Percentiles rank a stretch among this genome's conserved stretches.
Evolutionary conservation across 495 filamentous ascomycete species (phyloP).

Genomic region (Penicillium ochrochloron): DNA sequence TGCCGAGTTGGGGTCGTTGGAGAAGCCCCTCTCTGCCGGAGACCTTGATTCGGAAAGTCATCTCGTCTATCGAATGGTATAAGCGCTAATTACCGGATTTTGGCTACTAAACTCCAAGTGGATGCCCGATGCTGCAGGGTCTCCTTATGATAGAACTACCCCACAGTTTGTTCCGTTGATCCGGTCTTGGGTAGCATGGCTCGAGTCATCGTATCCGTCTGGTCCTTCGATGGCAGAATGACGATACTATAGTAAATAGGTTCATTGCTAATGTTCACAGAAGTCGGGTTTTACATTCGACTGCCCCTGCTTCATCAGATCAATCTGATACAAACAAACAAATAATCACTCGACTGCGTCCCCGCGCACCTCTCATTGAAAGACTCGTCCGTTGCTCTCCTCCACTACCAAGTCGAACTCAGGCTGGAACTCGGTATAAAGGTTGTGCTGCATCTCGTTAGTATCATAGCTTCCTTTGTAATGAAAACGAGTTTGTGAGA

Average conservation of each 20-base stretch:
- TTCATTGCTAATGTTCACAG: not conserved
- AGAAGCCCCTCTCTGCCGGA: conserved; percentile 1
- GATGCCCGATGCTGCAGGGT: not conserved
- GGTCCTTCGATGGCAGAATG: not conserved
- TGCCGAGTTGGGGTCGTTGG: conserved; percentile 15
- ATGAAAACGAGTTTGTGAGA: not conserved
- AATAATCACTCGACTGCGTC: not conserved
- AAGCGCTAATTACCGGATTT: not conserved
- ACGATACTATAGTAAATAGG: not conserved
- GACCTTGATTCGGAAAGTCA: not conserved
- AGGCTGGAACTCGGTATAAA: conserved; percentile 52
- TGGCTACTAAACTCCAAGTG: not conserved
- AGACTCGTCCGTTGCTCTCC: conserved; percentile 47
- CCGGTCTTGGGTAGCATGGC: not conserved
- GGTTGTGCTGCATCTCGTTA: conserved; percentile 42
- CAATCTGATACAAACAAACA: not conserved
- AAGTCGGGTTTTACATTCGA: not conserved
- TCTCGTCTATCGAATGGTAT: not conserved
- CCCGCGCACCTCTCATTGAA: conserved; percentile 29
- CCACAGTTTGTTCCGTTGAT: not conserved
- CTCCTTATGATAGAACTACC: not conserved
- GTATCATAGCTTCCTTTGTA: not conserved
- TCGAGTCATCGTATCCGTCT: not conserved
- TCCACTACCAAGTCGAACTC: conserved; percentile 52
- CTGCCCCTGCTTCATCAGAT: not conserved